Evolutionary conservation across 2,329 filamentous ascomycete species (phyloP), one percentile per base, ranked within the genome.

Genomic region (Verticillium klebahnii): DNA sequence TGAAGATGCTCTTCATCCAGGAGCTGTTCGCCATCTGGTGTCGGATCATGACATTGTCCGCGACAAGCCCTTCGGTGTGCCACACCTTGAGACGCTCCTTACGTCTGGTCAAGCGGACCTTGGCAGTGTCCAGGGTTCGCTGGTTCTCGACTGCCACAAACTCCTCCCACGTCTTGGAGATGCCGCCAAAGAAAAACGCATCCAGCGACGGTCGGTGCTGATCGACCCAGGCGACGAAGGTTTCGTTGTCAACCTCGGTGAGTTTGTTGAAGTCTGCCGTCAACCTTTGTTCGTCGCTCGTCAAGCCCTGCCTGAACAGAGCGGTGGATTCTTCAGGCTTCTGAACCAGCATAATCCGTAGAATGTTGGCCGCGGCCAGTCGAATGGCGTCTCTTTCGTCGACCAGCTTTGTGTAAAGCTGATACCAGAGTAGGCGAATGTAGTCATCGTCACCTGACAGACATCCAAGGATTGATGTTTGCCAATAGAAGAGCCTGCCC

Each of bases 1-100:
- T 88, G 73, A 94, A 95, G 50, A 99, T 97, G 69, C 97, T 98
- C 68, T 93, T 92, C 79, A 94, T 90, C 95, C 94, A 99, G 63
- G 94, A 89, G 50, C 86, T 89, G 61, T 95, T 94, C 0, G 92
- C 90, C 66, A 91, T 87, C 69, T 97, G 92, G 70, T 98, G 94
- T n/a, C 88, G 88, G 60, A 89, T 82, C 62, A 93, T 84, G 17
- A 90, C 81, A 65, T 90, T 90, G 19, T 96, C 91, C 11, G 84
- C 84, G 25, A 83, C 82, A 5, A 85, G 75, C 58, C 88, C 87
- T 66, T 94, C 89, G 2, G 82, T 75, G 52, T 90, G 86, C 94
- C 93, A 97, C 62, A 87, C 83, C 71, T 86, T 91, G 5, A 99
- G 81, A 67, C 85, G 92, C 19, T 98, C 95, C 70, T 89, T 90